Evolutionary conservation across 768 basidiomycete genomes (phyloP), one percentile per base, ranked within the genome.

Genomic region (Gymnopilus junonius): DNA sequence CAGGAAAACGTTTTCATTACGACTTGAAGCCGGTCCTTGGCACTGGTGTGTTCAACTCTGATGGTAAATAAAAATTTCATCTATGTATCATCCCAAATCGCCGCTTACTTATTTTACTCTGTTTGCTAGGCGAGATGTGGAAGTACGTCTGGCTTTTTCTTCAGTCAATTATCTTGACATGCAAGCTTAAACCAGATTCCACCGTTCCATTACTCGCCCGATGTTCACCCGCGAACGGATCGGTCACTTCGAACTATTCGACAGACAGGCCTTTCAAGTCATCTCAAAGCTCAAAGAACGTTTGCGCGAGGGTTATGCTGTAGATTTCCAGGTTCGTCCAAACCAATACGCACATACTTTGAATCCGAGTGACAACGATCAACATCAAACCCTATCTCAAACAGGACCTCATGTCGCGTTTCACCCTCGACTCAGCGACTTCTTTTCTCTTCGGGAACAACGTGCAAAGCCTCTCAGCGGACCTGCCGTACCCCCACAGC

Each of bases 1-100:
- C 55, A 83, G 83, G 83, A n/a, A 69, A 78, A 58, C 73, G 73
- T 17, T 82, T 87, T 50, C 79, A 75, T 48, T 63, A 73, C 20
- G 74, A 75, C 14, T 79, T 84, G 78, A 71, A 74, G 3, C 77
- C 80, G 1, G 77, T 89, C 8, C 73, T 90, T 14, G 90, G 90
- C 0, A 80, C 80, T 12, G 90, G 90, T 0, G 85, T 90, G 5
- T 91, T 91, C 71, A 89, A 90, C 65, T 84, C 86, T 11, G 87
- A 90, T 58, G 88, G 88, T 82, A 66, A 61, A 77, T 39, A n/a
- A n/a, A n/a, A n/a, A n/a, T n/a, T 45, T 12, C 15, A 45, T 8
- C 7, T 7, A 2, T 39, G 12, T 31, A 37, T 10, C 3, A 2
- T 21, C 21, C 0, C 20, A 17, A n/a, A 14, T 2, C 17, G 15